Conservation (phyloP, 2,329 filamentous ascomycete genomes). For the Xylaria arbuscula region DNA sequence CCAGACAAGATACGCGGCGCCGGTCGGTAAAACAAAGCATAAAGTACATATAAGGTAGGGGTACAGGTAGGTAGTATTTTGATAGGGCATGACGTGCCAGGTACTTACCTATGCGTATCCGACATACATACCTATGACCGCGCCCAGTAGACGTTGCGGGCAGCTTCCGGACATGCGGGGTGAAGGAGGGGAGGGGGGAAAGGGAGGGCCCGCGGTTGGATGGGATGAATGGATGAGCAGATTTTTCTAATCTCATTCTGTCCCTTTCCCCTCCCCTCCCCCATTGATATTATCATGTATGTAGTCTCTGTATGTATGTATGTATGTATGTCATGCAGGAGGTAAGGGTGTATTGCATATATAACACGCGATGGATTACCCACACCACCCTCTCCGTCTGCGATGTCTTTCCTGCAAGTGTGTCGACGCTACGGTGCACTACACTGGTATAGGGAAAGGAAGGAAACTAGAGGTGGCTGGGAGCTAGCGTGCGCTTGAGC, state of each 20-base stretch:
- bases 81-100: conserved; percentile 12
- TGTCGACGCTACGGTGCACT: background rate
- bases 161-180: conserved; percentile 19
- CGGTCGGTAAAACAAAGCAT: background rate
- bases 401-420: background rate
- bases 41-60: background rate
- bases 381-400: background rate
- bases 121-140: background rate
- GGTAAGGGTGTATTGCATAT: conserved; percentile 33
- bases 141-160: conserved; percentile 14
- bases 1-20: conserved; percentile 20
- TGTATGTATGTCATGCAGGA: conserved; percentile 35
- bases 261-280: background rate
- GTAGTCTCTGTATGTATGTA: background rate
- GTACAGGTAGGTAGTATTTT: background rate
- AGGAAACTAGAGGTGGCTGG: background rate
- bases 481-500: background rate
- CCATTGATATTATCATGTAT: background rate
- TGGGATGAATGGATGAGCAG: conserved; percentile 1
- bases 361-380: conserved; percentile 29
- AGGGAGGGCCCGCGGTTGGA: conserved; percentile 11
- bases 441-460: background rate
- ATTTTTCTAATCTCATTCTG: background rate
- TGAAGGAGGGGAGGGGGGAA: background rate
- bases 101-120: conserved; percentile 6